Evolutionary conservation across 805 yeast genomes (phyloP), one percentile per base, ranked within the genome.

Genomic region (Candida verbasci): DNA sequence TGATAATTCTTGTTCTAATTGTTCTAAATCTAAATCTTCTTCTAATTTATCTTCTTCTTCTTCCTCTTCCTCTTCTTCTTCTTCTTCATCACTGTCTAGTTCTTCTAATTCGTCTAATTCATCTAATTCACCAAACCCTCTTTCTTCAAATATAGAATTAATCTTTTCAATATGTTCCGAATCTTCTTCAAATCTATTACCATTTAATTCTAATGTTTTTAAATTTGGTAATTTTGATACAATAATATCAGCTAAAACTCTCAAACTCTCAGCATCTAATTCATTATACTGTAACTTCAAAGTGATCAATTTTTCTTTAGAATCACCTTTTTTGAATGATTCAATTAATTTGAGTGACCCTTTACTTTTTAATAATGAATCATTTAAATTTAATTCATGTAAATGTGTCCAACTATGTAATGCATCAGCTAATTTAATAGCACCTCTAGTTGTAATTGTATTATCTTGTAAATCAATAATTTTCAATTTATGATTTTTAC

Each of bases 81-180:
- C 86, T 38, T 79, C 86, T 37, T 78, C 86, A 17, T 76, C 85
- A 32, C 78, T 76, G 44, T 78, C 78, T 24, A 74, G 67, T 58
- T 87, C 96, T 66, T 91, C 98, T 64, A 93, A 75, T 49, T 93
- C 98, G 50, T 91, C 97, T 34, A 93, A 71, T 55, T 93, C 98
- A 51, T 91, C 96, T 23, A 93, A 66, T 56, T 83, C 91, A 43
- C 95, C 96, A 39, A 66, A 60, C 0, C 89, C 93, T 52, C 87
- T 77, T 26, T 70, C 74, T 39, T 76, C 85, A 48, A 91, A 87
- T 12, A 80, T 58, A 15, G 68, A 76, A 32, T 59, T 70, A 45
- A 91, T 76, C 35, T 65, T 60, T 37, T 78, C 84, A 38, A 93
- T 59, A 15, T 72, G 66, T 41, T 78, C 83, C 28, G 86, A 78